Evolutionary conservation across 768 basidiomycete species (phyloP).

Genomic region (Boletus bicolor): DNA sequence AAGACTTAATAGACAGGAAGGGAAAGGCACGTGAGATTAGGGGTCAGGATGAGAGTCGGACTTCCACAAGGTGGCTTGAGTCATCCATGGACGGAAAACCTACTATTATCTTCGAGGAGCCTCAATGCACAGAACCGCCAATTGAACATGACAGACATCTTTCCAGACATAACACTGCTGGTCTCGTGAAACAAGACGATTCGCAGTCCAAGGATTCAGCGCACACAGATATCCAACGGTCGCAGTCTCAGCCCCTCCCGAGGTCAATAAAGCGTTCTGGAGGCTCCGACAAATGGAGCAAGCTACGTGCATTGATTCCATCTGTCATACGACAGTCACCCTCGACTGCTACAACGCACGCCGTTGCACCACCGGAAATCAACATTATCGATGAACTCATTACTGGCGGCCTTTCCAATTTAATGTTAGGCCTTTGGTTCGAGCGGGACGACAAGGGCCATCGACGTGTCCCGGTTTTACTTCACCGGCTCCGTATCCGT

Average conservation of each 20-base stretch:
- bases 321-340: constrained; percentile 41
- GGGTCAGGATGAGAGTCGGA: constrained; percentile 50
- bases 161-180: constrained; percentile 9
- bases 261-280: constrained; percentile 19
- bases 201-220: constrained; percentile 4
- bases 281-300: constrained; percentile 52
- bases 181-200: not conserved
- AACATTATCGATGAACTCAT: constrained; percentile 84
- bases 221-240: constrained; percentile 11
- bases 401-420: constrained; percentile 70
- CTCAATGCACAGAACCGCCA: constrained; percentile 17
- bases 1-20: constrained; percentile 46
- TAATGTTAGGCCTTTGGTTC: constrained; percentile 81
- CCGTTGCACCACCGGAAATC: constrained; percentile 51
- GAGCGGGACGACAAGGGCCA: constrained; percentile 84
- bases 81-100: constrained; percentile 48
- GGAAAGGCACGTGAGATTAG: constrained; percentile 52
- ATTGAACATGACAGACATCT: constrained; percentile 26
- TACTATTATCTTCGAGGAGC: constrained; percentile 29
- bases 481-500: constrained; percentile 79
- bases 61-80: constrained; percentile 54
- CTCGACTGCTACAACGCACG: constrained; percentile 37
- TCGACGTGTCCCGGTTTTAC: constrained; percentile 72
- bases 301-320: constrained; percentile 64
- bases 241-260: constrained; percentile 30